Evolutionary conservation across 345 rosid species (phyloP), one percentile per base, ranked within the genome.

Genomic region (Gossypium australe): DNA sequence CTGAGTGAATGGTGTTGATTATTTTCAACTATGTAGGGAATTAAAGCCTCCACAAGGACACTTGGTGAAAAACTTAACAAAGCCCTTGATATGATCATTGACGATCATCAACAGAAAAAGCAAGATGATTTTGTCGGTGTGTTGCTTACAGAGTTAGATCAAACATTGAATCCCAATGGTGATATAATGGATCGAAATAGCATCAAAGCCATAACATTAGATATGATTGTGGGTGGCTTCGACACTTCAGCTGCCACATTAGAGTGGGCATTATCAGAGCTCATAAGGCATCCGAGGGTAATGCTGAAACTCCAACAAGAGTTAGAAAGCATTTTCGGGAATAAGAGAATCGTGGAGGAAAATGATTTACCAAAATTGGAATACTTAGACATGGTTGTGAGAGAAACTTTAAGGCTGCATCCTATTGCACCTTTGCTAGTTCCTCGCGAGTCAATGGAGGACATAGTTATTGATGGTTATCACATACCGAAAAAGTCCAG

Each of bases 341-440:
- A 79, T 29, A 29, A 29, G 9, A 61, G 73, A 60, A 79, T 75
- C 61, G 80, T 79, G 0, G 72, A 81, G 8, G 83, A 78, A 38
- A 9, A 2, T 9, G 77, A 81, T 65, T 43, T 78, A 34, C 14
- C 74, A 22, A 72, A 72, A 12, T 22, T 65, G 16, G 8, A 29
- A 0, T 75, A 75, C 52, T 43, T 29, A 29, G 34, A 29, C 34
- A 29, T 29, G 34, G 34, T 29, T 29, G 34, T 29, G 4, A 29
- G 34, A 65, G 34, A 52, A 63, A 63, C 24, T 7, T 53, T 75
- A 0, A 75, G 78, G 45, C 2, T 75, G 2, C 77, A 75, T 75
- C 62, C 83, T 14, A 20, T 55, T 10, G 76, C 61, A 13, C 79
- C 78, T 0, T 68, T 80, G 10, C 68, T 78, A 3, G 1, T 77